phyloP scores from a whole-genome alignment of 306 rosid species.

The Quercus engelmannii region DNA sequence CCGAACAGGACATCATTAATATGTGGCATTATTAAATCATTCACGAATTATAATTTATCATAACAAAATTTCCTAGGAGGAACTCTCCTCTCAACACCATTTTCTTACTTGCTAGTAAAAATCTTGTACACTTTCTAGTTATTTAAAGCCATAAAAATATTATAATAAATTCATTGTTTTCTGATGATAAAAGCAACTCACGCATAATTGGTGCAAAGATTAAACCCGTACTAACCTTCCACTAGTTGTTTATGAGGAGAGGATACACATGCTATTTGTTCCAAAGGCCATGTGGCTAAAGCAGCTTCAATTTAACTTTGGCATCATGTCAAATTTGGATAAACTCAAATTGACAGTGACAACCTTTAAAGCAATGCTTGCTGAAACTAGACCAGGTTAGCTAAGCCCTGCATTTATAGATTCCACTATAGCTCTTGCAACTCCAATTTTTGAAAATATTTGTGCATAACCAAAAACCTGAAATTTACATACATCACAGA shows the following conservation, averaged over 20 bases:
- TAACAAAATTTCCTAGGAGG: background rate
- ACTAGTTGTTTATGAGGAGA: background rate
- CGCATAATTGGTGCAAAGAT: background rate
- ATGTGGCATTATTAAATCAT: background rate
- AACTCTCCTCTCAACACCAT: background rate
- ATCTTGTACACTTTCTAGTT: background rate
- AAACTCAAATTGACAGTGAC: slow-evolving; percentile 82
- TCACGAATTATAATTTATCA: background rate
- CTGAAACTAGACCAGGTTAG: slow-evolving; percentile 74
- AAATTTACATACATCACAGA: slow-evolving; percentile 11
- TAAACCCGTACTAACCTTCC: background rate
- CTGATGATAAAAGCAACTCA: background rate
- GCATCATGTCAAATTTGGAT: background rate
- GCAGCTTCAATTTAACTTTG: slow-evolving; percentile 2
- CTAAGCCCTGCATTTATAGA: slow-evolving; percentile 56
- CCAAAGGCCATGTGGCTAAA: background rate
- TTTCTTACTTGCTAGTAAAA: background rate
- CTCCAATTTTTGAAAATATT: slow-evolving; percentile 78
- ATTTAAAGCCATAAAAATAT: background rate
- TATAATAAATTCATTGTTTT: background rate
- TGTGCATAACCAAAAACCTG: slow-evolving; percentile 96
- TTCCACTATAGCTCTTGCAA: slow-evolving; percentile 70
- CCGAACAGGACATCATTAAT: background rate
- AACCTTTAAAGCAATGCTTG: slow-evolving; percentile 67
- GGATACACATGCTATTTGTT: background rate